phyloP scores from a whole-genome alignment of 2,329 filamentous ascomycete species.

The Colletotrichum sojae region DNA sequence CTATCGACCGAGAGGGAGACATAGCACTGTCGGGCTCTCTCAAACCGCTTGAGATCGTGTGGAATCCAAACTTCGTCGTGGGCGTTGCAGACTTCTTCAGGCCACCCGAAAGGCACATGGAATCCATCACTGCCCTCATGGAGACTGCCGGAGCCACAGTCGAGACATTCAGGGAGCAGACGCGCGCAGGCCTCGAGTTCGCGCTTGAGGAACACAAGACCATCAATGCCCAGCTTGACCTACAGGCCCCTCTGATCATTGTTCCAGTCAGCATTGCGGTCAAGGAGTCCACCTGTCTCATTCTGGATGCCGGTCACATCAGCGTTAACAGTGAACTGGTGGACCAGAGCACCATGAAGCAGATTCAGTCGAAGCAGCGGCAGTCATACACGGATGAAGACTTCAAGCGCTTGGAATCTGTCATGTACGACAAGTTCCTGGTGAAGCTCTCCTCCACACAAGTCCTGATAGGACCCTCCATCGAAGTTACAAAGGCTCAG shows the following conservation, averaged over 20 bases:
- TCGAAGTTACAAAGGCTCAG: conserved; percentile 89
- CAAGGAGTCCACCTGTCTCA: conserved; percentile 86
- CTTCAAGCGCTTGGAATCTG: conserved; percentile 85
- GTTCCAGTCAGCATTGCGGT: conserved; percentile 93
- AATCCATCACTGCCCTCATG: conserved; percentile 96
- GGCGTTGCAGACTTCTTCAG: conserved; percentile 96
- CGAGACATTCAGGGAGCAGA: conserved; percentile 94
- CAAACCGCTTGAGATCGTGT: conserved; percentile 96
- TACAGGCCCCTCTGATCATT: conserved; percentile 96
- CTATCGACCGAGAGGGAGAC: conserved; percentile 92
- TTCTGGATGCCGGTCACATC: conserved; percentile 95
- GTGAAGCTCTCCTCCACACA: conserved; percentile 96
- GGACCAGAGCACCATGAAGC: conserved; percentile 88
- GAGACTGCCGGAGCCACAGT: conserved; percentile 96
- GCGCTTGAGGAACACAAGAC: conserved; percentile 98
- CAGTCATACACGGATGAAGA: conserved; percentile 91
- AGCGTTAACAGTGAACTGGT: conserved; percentile 95
- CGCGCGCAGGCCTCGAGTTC: conserved; percentile 94
- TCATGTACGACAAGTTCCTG: conserved; percentile 98
- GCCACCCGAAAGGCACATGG: conserved; percentile 96
- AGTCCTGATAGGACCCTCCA: conserved; percentile 92
- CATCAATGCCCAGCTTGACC: conserved; percentile 93
- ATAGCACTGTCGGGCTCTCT: conserved; percentile 91
- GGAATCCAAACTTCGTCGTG: conserved; percentile 94
- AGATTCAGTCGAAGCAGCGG: conserved; percentile 92